Evolutionary conservation across 1,284 basidiomycete species (phyloP).

Genomic region (Microbotryum scabiosae): DNA sequence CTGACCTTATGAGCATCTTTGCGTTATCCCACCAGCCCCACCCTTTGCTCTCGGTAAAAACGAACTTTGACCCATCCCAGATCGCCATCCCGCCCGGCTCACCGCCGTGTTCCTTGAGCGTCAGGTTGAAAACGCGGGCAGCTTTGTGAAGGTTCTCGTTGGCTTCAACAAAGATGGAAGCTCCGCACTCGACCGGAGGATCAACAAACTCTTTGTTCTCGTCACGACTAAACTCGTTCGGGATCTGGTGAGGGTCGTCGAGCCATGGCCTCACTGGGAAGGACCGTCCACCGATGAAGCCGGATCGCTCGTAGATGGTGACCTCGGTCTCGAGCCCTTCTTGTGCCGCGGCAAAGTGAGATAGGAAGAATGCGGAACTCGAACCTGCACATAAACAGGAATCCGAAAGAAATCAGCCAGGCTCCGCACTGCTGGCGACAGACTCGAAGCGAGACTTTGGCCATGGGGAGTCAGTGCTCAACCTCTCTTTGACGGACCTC

Average conservation of each 20-base stretch:
- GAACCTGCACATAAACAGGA: constrained; percentile 14
- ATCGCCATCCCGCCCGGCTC: constrained; percentile 52
- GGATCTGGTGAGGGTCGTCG: constrained; percentile 9
- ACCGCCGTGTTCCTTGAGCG: constrained; percentile 50
- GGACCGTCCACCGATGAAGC: constrained; percentile 32
- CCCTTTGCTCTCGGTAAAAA: constrained; percentile 48
- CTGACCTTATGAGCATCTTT: constrained; percentile 41
- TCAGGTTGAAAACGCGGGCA: constrained; percentile 66
- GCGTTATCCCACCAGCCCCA: constrained; percentile 53
- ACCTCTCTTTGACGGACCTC: constrained; percentile 5
- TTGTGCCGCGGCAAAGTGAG: constrained; percentile 13
- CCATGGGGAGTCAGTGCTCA: no score
- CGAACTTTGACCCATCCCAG: constrained; percentile 73
- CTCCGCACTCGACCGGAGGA: constrained; percentile 66
- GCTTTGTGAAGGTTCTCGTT: constrained; percentile 44
- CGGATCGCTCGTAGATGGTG: constrained; percentile 27
- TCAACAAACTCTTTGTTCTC: constrained; percentile 1
- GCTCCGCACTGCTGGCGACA: no score
- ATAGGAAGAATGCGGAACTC: constrained; percentile 30
- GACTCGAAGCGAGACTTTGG: no score
- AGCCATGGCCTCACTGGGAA: constrained; percentile 30
- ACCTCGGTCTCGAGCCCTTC: constrained; percentile 18
- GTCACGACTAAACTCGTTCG: background rate
- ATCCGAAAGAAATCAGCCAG: no score
- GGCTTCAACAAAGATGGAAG: constrained; percentile 66